Conservation (phyloP, 2,329 filamentous ascomycete species). For the Neonectria ditissima region DNA sequence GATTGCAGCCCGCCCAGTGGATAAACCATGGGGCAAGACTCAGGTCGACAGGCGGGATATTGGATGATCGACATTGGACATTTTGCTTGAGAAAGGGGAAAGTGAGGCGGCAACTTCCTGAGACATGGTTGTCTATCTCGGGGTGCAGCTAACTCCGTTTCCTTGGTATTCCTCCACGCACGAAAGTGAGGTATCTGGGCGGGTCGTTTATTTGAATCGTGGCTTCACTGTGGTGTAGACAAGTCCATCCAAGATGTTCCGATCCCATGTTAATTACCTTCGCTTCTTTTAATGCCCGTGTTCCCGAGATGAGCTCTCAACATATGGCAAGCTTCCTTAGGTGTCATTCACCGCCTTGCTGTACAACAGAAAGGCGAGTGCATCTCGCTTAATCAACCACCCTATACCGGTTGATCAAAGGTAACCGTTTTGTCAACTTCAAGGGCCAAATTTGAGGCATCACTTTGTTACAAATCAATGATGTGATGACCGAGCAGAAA, state of each 20-base stretch:
- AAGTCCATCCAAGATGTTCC: background rate
- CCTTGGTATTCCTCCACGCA: background rate
- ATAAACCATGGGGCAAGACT: slow-evolving; percentile 5
- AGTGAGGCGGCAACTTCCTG: slow-evolving; percentile 18
- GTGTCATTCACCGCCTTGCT: background rate
- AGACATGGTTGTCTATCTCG: background rate
- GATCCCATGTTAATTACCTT: background rate
- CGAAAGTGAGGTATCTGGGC: background rate
- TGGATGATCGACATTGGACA: slow-evolving; percentile 21
- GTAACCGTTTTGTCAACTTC: background rate
- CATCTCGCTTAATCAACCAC: background rate
- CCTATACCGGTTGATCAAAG: background rate
- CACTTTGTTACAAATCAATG: background rate
- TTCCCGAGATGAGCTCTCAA: background rate
- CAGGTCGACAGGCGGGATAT: slow-evolving; percentile 8
- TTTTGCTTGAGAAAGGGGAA: slow-evolving; percentile 16
- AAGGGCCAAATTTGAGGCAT: background rate
- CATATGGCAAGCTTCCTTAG: background rate
- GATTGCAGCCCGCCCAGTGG: slow-evolving; percentile 2
- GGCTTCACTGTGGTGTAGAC: background rate
- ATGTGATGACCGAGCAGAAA: background rate
- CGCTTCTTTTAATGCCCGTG: background rate
- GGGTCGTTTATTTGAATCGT: background rate
- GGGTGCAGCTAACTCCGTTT: background rate
- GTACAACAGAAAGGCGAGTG: background rate